Conservation (phyloP, 164 flowering plant genomes). For the Vitis labrusca region DNA sequence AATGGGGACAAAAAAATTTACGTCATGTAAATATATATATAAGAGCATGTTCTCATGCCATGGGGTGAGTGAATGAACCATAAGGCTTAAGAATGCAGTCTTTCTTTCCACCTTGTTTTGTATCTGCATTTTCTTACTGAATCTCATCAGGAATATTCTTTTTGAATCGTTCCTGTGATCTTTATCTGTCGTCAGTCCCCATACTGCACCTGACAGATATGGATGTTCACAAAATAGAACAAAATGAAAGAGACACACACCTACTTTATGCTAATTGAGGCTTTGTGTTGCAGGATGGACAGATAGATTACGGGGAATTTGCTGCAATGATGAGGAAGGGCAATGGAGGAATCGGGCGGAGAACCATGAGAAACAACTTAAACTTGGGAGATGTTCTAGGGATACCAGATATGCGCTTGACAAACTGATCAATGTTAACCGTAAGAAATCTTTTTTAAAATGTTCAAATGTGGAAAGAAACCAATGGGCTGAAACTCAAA, state of each 20-base stretch:
- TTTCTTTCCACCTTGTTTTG: no score
- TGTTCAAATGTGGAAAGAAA: neutral
- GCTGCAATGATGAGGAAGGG: slow-evolving; percentile 38
- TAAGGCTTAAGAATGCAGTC: no score
- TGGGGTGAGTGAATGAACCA: no score
- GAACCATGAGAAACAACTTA: slow-evolving; percentile 25
- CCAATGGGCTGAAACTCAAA: neutral
- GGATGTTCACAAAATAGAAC: neutral
- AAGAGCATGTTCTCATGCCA: no score
- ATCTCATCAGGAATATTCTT: neutral
- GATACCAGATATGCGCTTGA: neutral
- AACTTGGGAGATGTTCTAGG: slow-evolving; percentile 23
- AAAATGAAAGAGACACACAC: neutral
- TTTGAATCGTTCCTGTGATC: neutral
- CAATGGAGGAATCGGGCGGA: slow-evolving; percentile 30
- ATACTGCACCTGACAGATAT: neutral
- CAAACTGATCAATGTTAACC: neutral
- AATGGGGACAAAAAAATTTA: no score
- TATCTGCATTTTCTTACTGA: no score
- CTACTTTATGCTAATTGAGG: neutral
- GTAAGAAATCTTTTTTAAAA: neutral
- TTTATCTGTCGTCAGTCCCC: neutral
- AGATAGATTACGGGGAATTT: slow-evolving; percentile 31
- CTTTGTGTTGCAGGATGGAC: slow-evolving; percentile 28
- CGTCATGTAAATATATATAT: no score